These are phyloP conservation scores for Isabelozyma rhagii DNA, from an alignment of 805 yeast genomes.

Conservation along the genomic window DNA sequence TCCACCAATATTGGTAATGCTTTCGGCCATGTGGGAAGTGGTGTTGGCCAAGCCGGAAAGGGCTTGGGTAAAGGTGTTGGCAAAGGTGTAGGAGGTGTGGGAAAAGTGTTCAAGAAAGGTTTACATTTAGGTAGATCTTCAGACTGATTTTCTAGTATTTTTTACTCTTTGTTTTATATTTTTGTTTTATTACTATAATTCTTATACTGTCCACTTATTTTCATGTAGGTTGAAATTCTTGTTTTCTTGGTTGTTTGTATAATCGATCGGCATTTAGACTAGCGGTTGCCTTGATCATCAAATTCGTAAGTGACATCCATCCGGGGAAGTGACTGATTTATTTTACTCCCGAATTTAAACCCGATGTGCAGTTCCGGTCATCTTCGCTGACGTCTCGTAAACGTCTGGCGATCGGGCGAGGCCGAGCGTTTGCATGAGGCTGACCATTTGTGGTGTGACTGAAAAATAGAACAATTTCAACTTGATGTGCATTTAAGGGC, in stretches of 20 bases:
- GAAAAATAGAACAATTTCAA: not conserved
- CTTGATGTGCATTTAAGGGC: not conserved
- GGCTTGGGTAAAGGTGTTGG: conserved; percentile 38
- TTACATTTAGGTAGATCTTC: conserved; percentile 26
- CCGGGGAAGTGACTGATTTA: too few species aligned
- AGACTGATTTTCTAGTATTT: not conserved
- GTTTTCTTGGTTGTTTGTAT: too few species aligned
- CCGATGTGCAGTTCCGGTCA: too few species aligned
- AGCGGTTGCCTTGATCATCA: too few species aligned
- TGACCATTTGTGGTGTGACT: not conserved
- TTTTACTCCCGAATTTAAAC: too few species aligned
- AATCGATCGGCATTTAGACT: too few species aligned
- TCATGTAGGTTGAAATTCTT: too few species aligned
- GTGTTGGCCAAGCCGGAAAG: conserved; percentile 37
- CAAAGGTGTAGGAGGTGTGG: conserved; percentile 27
- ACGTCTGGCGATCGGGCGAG: too few species aligned
- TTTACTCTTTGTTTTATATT: not conserved
- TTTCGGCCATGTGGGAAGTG: conserved; percentile 40
- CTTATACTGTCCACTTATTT: too few species aligned
- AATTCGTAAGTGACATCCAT: too few species aligned
- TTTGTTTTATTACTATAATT: not conserved
- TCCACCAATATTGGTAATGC: conserved; percentile 42
- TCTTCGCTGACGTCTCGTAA: too few species aligned
- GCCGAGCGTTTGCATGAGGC: not conserved
- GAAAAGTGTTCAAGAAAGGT: conserved; percentile 33